These are phyloP conservation scores for Fusarium sp. DNA, from an alignment of 2,329 filamentous ascomycete species.

Conservation along the genomic window DNA sequence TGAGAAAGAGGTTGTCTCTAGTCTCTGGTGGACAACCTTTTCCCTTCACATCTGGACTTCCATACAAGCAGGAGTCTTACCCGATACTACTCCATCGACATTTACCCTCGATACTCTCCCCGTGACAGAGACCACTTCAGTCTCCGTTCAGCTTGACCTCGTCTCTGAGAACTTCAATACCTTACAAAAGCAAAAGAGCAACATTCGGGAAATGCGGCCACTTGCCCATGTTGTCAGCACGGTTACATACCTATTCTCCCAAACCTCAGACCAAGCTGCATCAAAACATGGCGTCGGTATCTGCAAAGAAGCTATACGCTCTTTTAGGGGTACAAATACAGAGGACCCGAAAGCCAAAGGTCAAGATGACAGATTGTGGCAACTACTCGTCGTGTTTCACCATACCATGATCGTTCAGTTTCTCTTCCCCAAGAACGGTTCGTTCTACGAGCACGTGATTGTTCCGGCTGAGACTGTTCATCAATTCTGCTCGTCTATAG, in stretches of 20 bases:
- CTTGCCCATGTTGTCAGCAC: conserved; percentile 51
- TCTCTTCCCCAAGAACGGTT: conserved; percentile 46
- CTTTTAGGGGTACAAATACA: conserved; percentile 45
- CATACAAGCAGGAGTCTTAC: conserved; percentile 51
- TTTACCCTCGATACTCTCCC: conserved; percentile 49
- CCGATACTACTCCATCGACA: conserved; percentile 42
- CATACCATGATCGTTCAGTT: conserved; percentile 52
- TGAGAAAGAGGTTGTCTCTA: conserved; percentile 55
- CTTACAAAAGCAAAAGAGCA: conserved; percentile 51
- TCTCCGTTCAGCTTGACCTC: conserved; percentile 51
- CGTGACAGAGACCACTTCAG: conserved; percentile 46
- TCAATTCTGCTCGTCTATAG: conserved; percentile 47
- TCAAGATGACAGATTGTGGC: conserved; percentile 42
- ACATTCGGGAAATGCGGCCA: conserved; percentile 53
- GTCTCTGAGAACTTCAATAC: conserved; percentile 55
- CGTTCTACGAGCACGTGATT: conserved; percentile 34
- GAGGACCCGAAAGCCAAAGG: conserved; percentile 4
- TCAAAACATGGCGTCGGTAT: conserved; percentile 38
- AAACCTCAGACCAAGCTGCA: conserved; percentile 39
- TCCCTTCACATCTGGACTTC: conserved; percentile 55
- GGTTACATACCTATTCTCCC: conserved; percentile 47
- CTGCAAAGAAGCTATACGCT: conserved; percentile 48
- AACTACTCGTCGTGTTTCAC: conserved; percentile 49
- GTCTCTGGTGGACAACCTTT: conserved; percentile 56
- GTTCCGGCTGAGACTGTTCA: conserved; percentile 45